These are phyloP conservation scores for Incumbomyces lentus DNA, from an alignment of 2,329 filamentous ascomycete genomes.

Conservation along the genomic window DNA sequence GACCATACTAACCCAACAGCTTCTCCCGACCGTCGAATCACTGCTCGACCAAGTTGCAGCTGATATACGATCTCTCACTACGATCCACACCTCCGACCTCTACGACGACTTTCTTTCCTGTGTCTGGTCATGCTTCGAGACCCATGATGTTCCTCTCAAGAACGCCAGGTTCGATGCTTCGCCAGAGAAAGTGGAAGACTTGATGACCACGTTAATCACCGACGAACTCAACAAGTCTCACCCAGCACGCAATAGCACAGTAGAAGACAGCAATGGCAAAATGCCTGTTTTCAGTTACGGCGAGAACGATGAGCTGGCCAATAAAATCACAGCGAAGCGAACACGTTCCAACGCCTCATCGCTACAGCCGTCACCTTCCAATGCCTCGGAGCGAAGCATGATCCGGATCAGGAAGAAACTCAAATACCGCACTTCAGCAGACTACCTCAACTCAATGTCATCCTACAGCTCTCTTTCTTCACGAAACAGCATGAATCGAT, in stretches of 20 bases:
- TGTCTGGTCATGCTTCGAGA: slow-evolving; percentile 7
- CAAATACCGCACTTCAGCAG: not conserved
- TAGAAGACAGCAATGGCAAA: not conserved
- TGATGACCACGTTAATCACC: slow-evolving; percentile 3
- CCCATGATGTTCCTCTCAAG: slow-evolving; percentile 7
- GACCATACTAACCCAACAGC: slow-evolving; percentile 3
- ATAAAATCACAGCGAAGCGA: slow-evolving; percentile 7
- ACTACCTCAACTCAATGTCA: slow-evolving; percentile 5
- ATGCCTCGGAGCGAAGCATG: slow-evolving; percentile 4
- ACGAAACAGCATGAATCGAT: slow-evolving; percentile 5
- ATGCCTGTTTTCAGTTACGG: slow-evolving; percentile 5
- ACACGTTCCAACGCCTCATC: slow-evolving; percentile 3
- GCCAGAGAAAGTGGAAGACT: not conserved
- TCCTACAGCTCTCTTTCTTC: slow-evolving; percentile 1
- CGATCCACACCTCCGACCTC: slow-evolving; percentile 6
- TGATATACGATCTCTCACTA: not conserved
- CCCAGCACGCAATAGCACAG: slow-evolving; percentile 1
- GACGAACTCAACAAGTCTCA: not conserved
- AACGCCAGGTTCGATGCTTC: slow-evolving; percentile 5
- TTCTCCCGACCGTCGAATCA: slow-evolving; percentile 5
- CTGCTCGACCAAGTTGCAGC: slow-evolving; percentile 6
- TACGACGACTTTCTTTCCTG: slow-evolving; percentile 6
- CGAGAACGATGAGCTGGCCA: slow-evolving; percentile 2
- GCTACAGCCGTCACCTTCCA: not conserved
- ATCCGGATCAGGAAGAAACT: slow-evolving; percentile 6